Evolutionary conservation across 768 basidiomycete genomes (phyloP).

Genomic region (Collybiopsis luxurians): DNA sequence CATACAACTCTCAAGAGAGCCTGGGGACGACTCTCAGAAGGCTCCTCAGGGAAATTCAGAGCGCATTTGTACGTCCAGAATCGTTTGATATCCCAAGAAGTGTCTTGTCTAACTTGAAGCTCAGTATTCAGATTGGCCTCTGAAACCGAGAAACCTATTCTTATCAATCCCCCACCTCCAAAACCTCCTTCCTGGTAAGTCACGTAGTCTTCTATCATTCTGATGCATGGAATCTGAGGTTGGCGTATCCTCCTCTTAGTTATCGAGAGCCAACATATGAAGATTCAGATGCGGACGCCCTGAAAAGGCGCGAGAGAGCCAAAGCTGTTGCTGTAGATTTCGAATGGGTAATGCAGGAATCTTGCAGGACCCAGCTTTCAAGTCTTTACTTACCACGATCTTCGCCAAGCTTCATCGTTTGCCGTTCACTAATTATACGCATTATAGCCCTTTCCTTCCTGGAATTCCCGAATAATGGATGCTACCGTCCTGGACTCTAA

Average conservation of each 20-base stretch:
- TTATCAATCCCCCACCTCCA: not conserved
- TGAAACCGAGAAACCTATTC: not conserved
- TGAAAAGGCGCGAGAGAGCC: not conserved
- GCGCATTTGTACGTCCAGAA: not conserved
- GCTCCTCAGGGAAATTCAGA: not conserved
- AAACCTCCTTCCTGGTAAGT: slow-evolving; percentile 3
- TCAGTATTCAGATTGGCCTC: not conserved
- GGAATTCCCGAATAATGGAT: not conserved
- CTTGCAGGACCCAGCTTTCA: not conserved
- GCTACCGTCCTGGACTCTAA: not conserved
- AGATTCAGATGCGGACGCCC: not conserved
- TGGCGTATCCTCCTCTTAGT: not conserved
- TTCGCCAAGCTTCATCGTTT: not conserved
- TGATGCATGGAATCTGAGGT: too few species aligned
- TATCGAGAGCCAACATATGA: slow-evolving; percentile 6
- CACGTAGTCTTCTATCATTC: too few species aligned
- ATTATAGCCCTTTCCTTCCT: not conserved
- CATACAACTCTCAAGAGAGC: not conserved
- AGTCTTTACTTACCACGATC: not conserved
- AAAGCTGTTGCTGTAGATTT: slow-evolving; percentile 6
- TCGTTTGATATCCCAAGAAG: not conserved
- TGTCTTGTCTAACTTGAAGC: not conserved
- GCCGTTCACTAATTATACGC: not conserved
- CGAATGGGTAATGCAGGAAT: slow-evolving; percentile 2
- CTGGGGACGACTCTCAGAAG: not conserved